Percentiles rank a stretch among this genome's conserved stretches.
These are phyloP conservation scores for Pichia membranifaciens DNA, from an alignment of 805 yeast species.

Conservation along the genomic window DNA sequence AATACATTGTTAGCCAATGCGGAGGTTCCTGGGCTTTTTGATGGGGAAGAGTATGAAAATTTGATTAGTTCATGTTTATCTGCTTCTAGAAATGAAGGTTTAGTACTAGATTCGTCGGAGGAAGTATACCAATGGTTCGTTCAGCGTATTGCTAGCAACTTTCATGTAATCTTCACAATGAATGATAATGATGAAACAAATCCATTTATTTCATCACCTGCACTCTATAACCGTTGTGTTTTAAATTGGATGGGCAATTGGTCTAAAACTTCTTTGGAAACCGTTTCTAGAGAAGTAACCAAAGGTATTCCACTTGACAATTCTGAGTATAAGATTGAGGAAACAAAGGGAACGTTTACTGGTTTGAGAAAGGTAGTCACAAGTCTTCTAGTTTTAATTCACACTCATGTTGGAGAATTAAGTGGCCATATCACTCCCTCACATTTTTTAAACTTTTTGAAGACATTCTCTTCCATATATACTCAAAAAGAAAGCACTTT, in stretches of 20 bases:
- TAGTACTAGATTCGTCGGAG: conserved; percentile 57
- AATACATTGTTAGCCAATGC: conserved; percentile 90
- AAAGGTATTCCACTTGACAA: conserved; percentile 45
- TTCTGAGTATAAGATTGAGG: conserved; percentile 36
- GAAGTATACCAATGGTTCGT: conserved; percentile 76
- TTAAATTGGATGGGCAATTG: conserved; percentile 87
- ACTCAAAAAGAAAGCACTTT: conserved; percentile 39
- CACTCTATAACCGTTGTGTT: conserved; percentile 84
- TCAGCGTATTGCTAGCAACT: conserved; percentile 54
- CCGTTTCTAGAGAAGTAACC: conserved; percentile 38
- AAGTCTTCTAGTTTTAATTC: conserved; percentile 42
- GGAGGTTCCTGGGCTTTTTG: conserved; percentile 85
- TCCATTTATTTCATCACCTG: conserved; percentile 70
- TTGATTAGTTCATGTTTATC: conserved; percentile 52
- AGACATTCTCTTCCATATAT: conserved; percentile 40
- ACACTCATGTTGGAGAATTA: conserved; percentile 23
- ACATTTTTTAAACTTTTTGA: conserved; percentile 46
- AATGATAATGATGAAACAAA: conserved; percentile 44
- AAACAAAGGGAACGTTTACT: conserved; percentile 8
- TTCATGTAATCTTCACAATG: conserved; percentile 80
- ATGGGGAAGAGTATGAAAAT: conserved; percentile 56
- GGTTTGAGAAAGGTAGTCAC: conserved; percentile 35
- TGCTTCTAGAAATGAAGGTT: conserved; percentile 53
- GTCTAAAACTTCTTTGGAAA: conserved; percentile 45
- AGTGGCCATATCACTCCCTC: conserved; percentile 39